Evolutionary conservation across 1,284 basidiomycete genomes (phyloP), one percentile per base, ranked within the genome.

Genomic region (Rhodotorula mucilaginosa): DNA sequence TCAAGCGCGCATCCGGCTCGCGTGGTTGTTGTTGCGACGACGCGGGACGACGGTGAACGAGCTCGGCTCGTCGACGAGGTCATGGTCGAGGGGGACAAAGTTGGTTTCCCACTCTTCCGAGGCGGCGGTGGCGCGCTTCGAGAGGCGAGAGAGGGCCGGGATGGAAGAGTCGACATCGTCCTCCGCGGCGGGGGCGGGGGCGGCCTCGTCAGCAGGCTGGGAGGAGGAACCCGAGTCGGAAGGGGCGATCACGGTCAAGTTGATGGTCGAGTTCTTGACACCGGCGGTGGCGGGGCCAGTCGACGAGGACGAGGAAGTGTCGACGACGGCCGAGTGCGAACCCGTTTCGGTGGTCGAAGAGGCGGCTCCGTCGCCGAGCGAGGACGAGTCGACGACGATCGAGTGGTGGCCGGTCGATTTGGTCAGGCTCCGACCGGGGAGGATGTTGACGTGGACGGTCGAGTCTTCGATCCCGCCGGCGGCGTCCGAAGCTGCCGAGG

Each of bases 381-480:
- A 63, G 29, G 73, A 71, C 48, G 73, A 73, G 64, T 74, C 73
- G 69, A 74, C 61, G 46, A 74, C 61, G 67, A 74, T 72, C n/a
- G 73, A 74, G 71, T 74, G 73, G 66, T 68, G 65, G 16, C 73
- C 73, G 48, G 68, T 65, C 39, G 68, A 57, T 58, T 74, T 74
- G 26, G 21, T 39, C n/a, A 72, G 56, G 0, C 68, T 68, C 48
- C 73, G 73, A 19, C 62, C n/a, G 34, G 71, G 71, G 31, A 74
- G 71, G 54, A 74, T 74, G 68, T 74, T 74, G 68, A 71, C 73
- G 68, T 74, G 73, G 31, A 74, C 70, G n/a, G 70, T 72, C 56
- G 70, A 72, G 64, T 72, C 70, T 31, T 74, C 70, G 65, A 74
- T 69, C 8, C 70, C 70, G 46, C 39, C 56, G 29, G 39, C 34